Evolutionary conservation across 2,329 filamentous ascomycete species (phyloP), one percentile per base, ranked within the genome.

Genomic region (Thyridium curvatum): DNA sequence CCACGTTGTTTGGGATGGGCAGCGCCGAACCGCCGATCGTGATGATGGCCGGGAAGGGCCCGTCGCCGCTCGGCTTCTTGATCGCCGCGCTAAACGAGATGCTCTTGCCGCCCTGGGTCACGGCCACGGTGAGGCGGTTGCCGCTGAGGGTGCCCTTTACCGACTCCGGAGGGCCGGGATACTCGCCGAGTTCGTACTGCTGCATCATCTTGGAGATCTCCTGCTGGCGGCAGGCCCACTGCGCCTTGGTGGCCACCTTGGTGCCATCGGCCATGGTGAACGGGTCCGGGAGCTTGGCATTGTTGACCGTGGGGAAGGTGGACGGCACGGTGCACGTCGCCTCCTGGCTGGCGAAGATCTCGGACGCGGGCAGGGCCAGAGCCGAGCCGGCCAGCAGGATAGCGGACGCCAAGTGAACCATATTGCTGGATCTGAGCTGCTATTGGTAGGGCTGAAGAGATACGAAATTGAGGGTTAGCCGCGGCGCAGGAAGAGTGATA

Each of bases 31-130:
- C 71, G 32, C 73, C 76, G 46, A 74, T 72, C 38, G 67, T 68
- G 48, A 80, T 77, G 54, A 81, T 72, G 43, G 74, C 75, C 7
- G 74, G 72, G 51, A 69, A 71, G 2, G 74, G 72, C 4, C 61
- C 65, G 26, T 52, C 65, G 39, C 70, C 66, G 18, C 52, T 59
- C 7, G 62, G 59, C 51, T 65, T 64, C 30, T 43, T 56, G 56
- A 75, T 66, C 28, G 56, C 52, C 4, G 64, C 62, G 31, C 54
- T 60, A 54, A 71, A 69, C 8, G 64, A 65, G 34, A 69, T 65
- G 17, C 62, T 63, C 49, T 68, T 68, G 45, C 62, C 61, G 34
- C 58, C 62, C 12, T 66, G 64, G 12, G 62, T 65, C 31, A 69
- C 60, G 46, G 55, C 64, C 46, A 76, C 64, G 3, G 59, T 65